phyloP scores from a whole-genome alignment of 164 flowering plant species.

The Stephania cephalantha region DNA sequence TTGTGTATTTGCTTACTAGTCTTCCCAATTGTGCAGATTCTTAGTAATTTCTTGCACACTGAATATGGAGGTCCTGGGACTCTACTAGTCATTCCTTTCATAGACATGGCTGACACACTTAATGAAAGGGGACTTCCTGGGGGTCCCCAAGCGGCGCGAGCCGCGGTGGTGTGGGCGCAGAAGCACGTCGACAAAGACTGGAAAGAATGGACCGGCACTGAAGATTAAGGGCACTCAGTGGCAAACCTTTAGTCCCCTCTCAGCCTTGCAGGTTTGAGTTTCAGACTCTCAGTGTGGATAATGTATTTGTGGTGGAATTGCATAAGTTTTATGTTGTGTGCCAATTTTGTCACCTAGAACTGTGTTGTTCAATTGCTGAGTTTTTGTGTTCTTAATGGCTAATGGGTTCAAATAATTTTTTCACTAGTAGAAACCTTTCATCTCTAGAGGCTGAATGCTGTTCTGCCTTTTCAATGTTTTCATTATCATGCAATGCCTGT shows the following conservation, averaged over 20 bases:
- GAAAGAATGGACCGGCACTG: constrained; percentile 72
- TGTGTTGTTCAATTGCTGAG: not conserved
- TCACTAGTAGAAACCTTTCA: too few species aligned
- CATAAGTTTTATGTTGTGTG: not conserved
- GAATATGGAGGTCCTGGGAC: constrained; percentile 99
- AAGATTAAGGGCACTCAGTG: not conserved
- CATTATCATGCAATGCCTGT: not conserved
- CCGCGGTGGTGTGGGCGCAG: constrained; percentile 87
- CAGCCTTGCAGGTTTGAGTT: not conserved
- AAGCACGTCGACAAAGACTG: constrained; percentile 86
- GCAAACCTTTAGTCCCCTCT: not conserved
- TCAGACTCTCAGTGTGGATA: not conserved
- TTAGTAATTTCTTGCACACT: constrained; percentile 56
- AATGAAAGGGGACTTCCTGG: constrained; percentile 78
- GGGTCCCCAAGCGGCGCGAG: constrained; percentile 84
- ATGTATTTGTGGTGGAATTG: not conserved
- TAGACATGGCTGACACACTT: constrained; percentile 85
- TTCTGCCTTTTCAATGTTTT: too few species aligned
- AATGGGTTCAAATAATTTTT: not conserved
- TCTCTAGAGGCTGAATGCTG: too few species aligned
- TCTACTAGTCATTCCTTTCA: constrained; percentile 70
- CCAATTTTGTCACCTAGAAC: not conserved
- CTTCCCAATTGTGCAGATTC: constrained; percentile 43
- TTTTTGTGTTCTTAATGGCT: not conserved
- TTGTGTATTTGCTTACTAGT: not conserved